Evolutionary conservation across 2,329 filamentous ascomycete genomes (phyloP), one percentile per base, ranked within the genome.

Genomic region (Coniella vitis): DNA sequence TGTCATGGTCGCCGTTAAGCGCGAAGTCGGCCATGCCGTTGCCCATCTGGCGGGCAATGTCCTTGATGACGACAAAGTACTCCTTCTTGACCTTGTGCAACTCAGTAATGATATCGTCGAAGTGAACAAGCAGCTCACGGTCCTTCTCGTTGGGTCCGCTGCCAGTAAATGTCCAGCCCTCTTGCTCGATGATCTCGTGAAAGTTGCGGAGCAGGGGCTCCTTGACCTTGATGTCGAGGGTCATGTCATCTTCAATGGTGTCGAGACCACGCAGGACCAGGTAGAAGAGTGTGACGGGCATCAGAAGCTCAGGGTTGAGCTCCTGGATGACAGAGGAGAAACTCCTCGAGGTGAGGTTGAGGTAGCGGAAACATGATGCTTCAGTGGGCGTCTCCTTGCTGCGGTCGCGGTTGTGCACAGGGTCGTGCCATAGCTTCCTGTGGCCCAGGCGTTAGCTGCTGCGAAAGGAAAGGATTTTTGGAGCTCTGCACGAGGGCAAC

Each of bases 221-320:
- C 72, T 98, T 98, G 62, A 78, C 83, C 56, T 79, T 76, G 35
- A 91, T 71, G 3, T 85, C 74, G 53, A 98, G 84, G 4, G 90
- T 95, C 83, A 96, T 97, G 68, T 98, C 93, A 74, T 98, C 93
- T 70, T 98, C 93, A 53, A 98, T 87, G n/a, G 93, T 98, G 68
- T 98, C 93, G 44, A 98, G 79, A 40, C 88, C 93, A 53, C 93
- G 87, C 47, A 98, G 77, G 46, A 89, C 80, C 22, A 98, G 80
- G 72, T 98, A 98, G 76, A 98, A 98, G 9, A 97, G 74, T 48
- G 84, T 51, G 39, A 97, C 78, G 20, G 93, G 90, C 36, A 96
- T 80, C 32, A 97, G 80, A 29, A 98, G 82, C 69, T 98, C 91
- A 1, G 90, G 90, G 64, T 96, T 90, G 38, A 98, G 79, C 70